Base-by-base conservation (phyloP, 1,284 basidiomycete species). In the Phylloboletellus chloephorus region DNA sequence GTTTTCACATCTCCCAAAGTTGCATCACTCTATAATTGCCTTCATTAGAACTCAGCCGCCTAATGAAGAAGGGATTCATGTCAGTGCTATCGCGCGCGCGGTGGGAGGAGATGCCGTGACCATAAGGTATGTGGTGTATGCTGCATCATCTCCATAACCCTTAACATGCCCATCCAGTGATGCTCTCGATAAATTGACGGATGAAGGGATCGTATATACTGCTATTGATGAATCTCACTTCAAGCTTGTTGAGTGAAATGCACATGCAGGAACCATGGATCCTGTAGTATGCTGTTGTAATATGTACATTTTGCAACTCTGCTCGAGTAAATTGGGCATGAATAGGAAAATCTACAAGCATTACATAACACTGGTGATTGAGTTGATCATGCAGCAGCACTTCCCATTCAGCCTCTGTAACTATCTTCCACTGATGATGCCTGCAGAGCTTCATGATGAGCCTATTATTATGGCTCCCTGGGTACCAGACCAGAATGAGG, bases 211-310 rank as follows among this genome's bases (percentile, higher is more conserved):
- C 47, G 66, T 90, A 40, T 88, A 73, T 54, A 78, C 75, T 33
- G 82, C 82, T 1, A 69, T 76, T 34, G 82, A 87, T 55, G 80
- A 86, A 30, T 74, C 71, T 8, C 77, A 79, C 50, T 79, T 76
- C 49, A 56, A 65, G 29, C 52, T 65, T 40, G 51, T 32, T 41
- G 23, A 44, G 15, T 32, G 17, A 46, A 31, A 17, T 10, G 20
- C 9, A 30, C 13, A 10, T 34, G 12, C 23, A n/a, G 22, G 15
- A 4, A 29, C 7, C 10, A 8, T 25, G 31, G 15, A 25, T 28
- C 2, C 17, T 32, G 30, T 52, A 36, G 9, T 41, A 32, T 43
- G 37, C 23, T 28, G 12, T 17, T 35, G n/a, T 30, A 22, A 30
- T n/a, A n/a, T n/a, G n/a, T n/a, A n/a, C n/a, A n/a, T n/a, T n/a